Evolutionary conservation across 306 rosid species (phyloP), one percentile per base, ranked within the genome.

Genomic region (Pueraria montana): DNA sequence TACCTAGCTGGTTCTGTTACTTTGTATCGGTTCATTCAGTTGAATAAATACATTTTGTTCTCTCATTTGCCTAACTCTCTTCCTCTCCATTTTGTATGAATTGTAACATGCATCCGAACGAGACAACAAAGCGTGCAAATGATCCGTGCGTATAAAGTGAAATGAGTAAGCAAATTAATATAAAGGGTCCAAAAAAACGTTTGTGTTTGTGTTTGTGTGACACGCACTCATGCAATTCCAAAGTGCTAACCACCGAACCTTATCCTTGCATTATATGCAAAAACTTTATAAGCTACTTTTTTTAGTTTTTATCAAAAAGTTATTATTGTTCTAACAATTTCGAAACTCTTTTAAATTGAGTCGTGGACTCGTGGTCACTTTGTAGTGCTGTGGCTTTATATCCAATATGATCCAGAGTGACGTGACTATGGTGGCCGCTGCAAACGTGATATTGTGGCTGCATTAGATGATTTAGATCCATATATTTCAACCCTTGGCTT

Each of bases 181-280:
- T n/a, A n/a, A 81, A 61, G 30, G 75, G 48, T 65, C 76, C 38
- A 65, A 65, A 74, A 81, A 5, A 14, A 2, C 14, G 32, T 46
- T 30, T 1, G 78, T 73, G 80, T 17, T 34, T 73, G 26, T 75
- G n/a, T n/a, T n/a, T n/a, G 81, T 75, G 77, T 42, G 50, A 81
- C 61, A 14, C 7, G 77, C 72, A 76, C 76, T 52, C 69, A 65
- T 65, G 38, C 76, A 65, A 64, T 74, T 52, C 73, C 20, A 8
- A 27, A 80, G 84, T 71, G 84, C 72, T 27, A 34, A 48, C 65
- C 52, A 76, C 76, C 81, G 18, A 65, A 82, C 56, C 81, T 82
- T 74, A 74, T 82, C 81, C 48, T 55, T 26, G 23, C 23, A 17
- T 66, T 34, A 65, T 65, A n/a, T 63, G 65, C 23, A n/a, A 59